Evolutionary conservation across 1,139 yeast species (phyloP).

Genomic region (Diutina mesorugosa): DNA sequence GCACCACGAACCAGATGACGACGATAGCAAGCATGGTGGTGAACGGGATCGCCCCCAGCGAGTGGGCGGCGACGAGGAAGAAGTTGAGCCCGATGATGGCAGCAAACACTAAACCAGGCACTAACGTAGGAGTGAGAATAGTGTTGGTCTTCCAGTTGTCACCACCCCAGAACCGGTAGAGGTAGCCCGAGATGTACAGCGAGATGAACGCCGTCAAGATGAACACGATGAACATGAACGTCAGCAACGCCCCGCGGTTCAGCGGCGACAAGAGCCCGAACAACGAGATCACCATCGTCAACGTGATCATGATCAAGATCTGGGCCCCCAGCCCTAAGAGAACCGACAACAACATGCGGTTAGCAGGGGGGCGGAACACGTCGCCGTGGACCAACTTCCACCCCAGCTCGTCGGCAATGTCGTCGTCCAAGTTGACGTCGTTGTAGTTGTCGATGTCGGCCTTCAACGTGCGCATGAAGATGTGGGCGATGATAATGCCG

Average conservation of each 20-base stretch:
- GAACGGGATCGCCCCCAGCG: slow-evolving; percentile 92
- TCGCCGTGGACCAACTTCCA: slow-evolving; percentile 97
- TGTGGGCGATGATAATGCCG: slow-evolving; percentile 69
- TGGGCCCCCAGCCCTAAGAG: slow-evolving; percentile 86
- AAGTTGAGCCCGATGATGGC: slow-evolving; percentile 64
- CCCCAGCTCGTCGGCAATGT: slow-evolving; percentile 86
- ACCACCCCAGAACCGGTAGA: slow-evolving; percentile 87
- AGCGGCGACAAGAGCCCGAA: slow-evolving; percentile 88
- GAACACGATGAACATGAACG: slow-evolving; percentile 76
- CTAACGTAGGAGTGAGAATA: slow-evolving; percentile 68
- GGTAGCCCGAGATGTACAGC: slow-evolving; percentile 73
- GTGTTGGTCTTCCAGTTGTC: slow-evolving; percentile 82
- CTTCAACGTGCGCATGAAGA: slow-evolving; percentile 67
- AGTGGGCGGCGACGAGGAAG: slow-evolving; percentile 61
- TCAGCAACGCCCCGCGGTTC: slow-evolving; percentile 85
- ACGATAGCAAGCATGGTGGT: slow-evolving; percentile 81
- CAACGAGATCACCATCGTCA: slow-evolving; percentile 71
- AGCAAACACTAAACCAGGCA: slow-evolving; percentile 66
- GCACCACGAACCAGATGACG: slow-evolving; percentile 71
- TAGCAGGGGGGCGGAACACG: slow-evolving; percentile 76
- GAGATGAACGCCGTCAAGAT: slow-evolving; percentile 72
- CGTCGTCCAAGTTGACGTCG: slow-evolving; percentile 78
- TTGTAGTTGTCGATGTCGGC: slow-evolving; percentile 83
- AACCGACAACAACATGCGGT: slow-evolving; percentile 61
- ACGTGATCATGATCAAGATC: slow-evolving; percentile 61